Evolutionary conservation across 169 alveolate species (phyloP), one percentile per base, ranked within the genome.

Genomic region (Cryptosporidium sp.): DNA sequence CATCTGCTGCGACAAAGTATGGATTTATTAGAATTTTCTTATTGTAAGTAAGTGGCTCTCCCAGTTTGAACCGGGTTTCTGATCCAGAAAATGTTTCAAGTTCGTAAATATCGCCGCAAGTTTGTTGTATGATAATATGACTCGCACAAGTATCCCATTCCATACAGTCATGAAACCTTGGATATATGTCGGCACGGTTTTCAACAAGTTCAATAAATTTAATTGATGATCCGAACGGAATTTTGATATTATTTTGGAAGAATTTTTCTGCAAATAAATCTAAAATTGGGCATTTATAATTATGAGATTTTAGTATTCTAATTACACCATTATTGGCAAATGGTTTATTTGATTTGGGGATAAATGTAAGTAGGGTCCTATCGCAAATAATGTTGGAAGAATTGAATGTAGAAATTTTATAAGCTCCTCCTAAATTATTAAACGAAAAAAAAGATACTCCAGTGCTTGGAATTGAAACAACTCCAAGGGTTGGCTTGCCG

Each of bases 111-210:
- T 80, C 89, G 8, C 94, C 93, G 14, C 94, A 91, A 14, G 92
- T 87, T 18, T 74, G 91, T 0, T 50, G 29, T 18, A 89, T 21
- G 1, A 92, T 70, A 12, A 86, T 86, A 48, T 89, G 94, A 35
- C 93, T 85, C 5, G 94, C 94, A 86, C 94, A 92, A 12, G 93
- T 86, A 29, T 92, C 94, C 94, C 94, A 92, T 68, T 92, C 94
- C 84, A 91, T 73, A 52, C 93, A 86, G 33, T 62, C 91, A 4
- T 86, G 84, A 41, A 87, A 85, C 43, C 94, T 86, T 6, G 94
- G 94, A 51, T 92, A 92, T 14, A 92, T 52, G 26, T 87, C 73
- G 0, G 92, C 93, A 26, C 52, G 75, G 1, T 85, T 91, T 21
- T 80, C 86, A 26, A 91, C 85, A 29, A 92, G 62, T 65, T 71